Evolutionary conservation across 345 rosid genomes (phyloP).

Genomic region (Aquilaria malaccensis): DNA sequence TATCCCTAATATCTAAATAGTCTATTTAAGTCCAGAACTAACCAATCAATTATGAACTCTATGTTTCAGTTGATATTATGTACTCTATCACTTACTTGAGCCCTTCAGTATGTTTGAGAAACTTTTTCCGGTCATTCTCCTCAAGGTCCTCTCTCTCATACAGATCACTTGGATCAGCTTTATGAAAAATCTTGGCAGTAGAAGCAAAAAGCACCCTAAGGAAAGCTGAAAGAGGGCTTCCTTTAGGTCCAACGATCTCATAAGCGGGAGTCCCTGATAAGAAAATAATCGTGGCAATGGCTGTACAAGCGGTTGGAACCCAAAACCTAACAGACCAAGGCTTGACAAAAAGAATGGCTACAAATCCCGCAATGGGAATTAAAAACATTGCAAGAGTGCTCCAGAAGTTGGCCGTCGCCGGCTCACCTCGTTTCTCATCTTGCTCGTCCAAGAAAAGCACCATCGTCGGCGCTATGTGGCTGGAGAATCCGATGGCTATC

Average conservation of each 20-base stretch:
- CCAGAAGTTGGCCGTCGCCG: too few species aligned
- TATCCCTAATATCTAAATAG: too few species aligned
- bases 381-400: too few species aligned
- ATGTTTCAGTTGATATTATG: too few species aligned
- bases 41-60: too few species aligned
- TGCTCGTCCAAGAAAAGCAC: neutral
- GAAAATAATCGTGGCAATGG: constrained; percentile 27
- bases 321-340: constrained; percentile 31
- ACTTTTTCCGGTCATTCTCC: constrained; percentile 1
- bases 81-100: constrained; percentile 15
- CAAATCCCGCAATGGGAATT: constrained; percentile 3
- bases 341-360: constrained; percentile 17
- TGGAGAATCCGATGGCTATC: constrained; percentile 13
- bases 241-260: constrained; percentile 12
- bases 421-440: too few species aligned
- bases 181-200: constrained; percentile 16
- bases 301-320: constrained; percentile 26
- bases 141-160: constrained; percentile 13
- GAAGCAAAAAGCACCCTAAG: constrained; percentile 29
- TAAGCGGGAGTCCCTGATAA: constrained; percentile 19
- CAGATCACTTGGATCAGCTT: constrained; percentile 9
- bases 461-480: constrained; percentile 3
- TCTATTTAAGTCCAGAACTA: too few species aligned
- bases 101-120: constrained; percentile 13
- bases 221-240: constrained; percentile 28